Conservation (phyloP, 2,329 filamentous ascomycete species). For the Pochonia chlamydosporia region DNA sequence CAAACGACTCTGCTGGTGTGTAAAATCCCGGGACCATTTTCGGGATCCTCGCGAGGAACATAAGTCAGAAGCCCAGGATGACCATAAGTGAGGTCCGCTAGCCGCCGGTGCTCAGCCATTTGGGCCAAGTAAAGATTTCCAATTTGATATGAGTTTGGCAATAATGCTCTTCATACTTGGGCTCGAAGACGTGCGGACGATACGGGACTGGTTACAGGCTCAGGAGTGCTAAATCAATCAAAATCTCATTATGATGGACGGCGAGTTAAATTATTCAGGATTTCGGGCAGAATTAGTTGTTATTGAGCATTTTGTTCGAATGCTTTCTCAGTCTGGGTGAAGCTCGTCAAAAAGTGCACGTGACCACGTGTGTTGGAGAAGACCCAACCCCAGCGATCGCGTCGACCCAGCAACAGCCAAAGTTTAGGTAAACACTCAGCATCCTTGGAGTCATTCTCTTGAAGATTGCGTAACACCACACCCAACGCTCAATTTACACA, state of each 20-base stretch:
- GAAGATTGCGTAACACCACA: not conserved
- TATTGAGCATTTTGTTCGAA: not conserved
- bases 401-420: conserved; percentile 7
- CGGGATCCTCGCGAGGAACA: conserved; percentile 17
- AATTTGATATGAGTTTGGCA: conserved; percentile 18
- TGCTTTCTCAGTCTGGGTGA: not conserved
- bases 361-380: conserved; percentile 8
- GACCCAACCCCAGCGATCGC: conserved; percentile 4
- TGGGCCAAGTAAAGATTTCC: conserved; percentile 24
- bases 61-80: conserved; percentile 28
- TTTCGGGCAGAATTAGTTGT: not conserved
- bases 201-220: too few species aligned
- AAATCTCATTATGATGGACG: not conserved
- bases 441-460: conserved; percentile 2
- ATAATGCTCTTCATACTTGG: conserved; percentile 13
- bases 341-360: conserved; percentile 10
- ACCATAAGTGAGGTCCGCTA: conserved; percentile 26
- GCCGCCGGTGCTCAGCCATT: conserved; percentile 31
- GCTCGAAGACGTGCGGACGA: too few species aligned
- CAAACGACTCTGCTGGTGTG: conserved; percentile 24
- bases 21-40: conserved; percentile 20
- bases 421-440: conserved; percentile 10
- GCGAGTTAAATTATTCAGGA: not conserved
- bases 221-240: too few species aligned
- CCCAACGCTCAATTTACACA: not conserved